These are phyloP conservation scores for Pseudognaphalium luteoalbum DNA, from an alignment of 129 eudicot genomes.

Conservation along the genomic window DNA sequence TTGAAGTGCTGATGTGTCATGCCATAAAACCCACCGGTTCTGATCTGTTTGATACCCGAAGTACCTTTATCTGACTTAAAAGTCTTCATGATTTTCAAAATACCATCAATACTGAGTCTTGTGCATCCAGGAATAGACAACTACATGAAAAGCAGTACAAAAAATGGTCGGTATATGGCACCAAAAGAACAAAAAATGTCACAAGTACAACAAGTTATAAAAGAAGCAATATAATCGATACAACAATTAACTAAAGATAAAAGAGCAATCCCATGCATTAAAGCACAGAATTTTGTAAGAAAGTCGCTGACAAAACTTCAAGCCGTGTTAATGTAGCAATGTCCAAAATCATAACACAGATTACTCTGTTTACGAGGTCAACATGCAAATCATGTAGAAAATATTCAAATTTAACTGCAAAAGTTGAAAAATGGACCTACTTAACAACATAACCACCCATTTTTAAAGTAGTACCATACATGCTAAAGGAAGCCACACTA, in stretches of 20 bases:
- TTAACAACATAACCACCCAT: not conserved
- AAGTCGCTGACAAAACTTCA: not conserved
- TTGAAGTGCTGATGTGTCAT: constrained; percentile 61
- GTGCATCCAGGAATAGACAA: constrained; percentile 81
- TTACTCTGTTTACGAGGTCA: not conserved
- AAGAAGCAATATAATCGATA: not conserved
- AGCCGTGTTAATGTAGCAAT: not conserved
- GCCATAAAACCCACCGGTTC: constrained; percentile 76
- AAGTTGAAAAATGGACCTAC: not conserved
- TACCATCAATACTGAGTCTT: constrained; percentile 63
- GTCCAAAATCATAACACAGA: not conserved
- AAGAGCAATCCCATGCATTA: not conserved
- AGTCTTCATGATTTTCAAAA: constrained; percentile 47
- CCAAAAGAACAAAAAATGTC: not conserved
- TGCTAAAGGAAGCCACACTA: not conserved
- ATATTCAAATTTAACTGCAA: not conserved
- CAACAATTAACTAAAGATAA: not conserved
- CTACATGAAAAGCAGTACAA: constrained; percentile 36
- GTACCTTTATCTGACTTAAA: constrained; percentile 35
- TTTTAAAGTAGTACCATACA: not conserved
- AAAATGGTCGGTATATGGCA: constrained; percentile 7
- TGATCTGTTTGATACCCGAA: constrained; percentile 58
- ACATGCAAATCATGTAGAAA: not conserved
- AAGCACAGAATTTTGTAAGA: not conserved
- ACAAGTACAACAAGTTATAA: not conserved